These are phyloP conservation scores for Phyllosticta paracitricarpa DNA, from an alignment of 2,329 filamentous ascomycete genomes.

Conservation along the genomic window DNA sequence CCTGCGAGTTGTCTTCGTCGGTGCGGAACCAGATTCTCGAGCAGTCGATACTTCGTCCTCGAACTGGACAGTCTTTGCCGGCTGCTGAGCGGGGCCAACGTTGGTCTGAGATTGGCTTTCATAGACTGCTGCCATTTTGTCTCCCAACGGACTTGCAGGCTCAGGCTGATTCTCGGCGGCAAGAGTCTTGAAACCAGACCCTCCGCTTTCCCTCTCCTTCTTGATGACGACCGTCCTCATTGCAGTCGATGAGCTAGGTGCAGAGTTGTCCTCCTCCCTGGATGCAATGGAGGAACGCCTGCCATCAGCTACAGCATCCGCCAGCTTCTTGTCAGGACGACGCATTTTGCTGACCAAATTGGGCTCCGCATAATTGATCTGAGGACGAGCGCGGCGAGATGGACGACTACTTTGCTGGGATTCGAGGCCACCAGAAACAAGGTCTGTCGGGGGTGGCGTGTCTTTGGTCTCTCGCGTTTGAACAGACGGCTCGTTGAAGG, in stretches of 20 bases:
- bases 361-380: slow-evolving; percentile 42
- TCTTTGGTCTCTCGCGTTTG: not conserved
- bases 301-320: slow-evolving; percentile 30
- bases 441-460: not conserved
- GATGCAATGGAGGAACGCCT: slow-evolving; percentile 13
- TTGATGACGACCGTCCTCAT: slow-evolving; percentile 17
- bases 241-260: not conserved
- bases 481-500: slow-evolving; percentile 30
- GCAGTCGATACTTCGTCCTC: slow-evolving; percentile 22
- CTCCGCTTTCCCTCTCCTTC: slow-evolving; percentile 17
- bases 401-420: slow-evolving; percentile 19
- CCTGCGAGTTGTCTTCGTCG: slow-evolving; percentile 20
- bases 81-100: not conserved
- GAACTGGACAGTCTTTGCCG: slow-evolving; percentile 10
- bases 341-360: slow-evolving; percentile 40
- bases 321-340: slow-evolving; percentile 36
- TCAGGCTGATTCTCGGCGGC: slow-evolving; percentile 12
- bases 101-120: slow-evolving; percentile 10
- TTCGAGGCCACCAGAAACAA: not conserved
- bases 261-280: slow-evolving; percentile 14
- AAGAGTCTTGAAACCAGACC: slow-evolving; percentile 21
- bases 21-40: slow-evolving; percentile 23
- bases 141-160: slow-evolving; percentile 25
- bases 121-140: slow-evolving; percentile 18
- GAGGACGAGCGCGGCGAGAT: slow-evolving; percentile 35